Conservation (phyloP, 345 rosid genomes). For the Brassica cretica region DNA sequence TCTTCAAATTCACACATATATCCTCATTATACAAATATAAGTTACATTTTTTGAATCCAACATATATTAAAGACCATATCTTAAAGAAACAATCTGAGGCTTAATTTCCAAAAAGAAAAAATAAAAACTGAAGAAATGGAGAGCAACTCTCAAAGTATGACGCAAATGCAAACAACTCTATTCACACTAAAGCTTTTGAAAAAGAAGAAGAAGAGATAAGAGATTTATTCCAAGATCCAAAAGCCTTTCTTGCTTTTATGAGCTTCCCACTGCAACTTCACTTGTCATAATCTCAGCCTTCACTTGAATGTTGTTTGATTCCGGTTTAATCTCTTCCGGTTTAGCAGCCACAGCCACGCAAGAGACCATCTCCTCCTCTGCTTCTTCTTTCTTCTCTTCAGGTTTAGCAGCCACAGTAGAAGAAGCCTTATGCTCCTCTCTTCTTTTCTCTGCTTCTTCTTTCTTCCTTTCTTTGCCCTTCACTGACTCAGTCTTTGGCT, state of each 20-base stretch:
- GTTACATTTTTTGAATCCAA: conserved; percentile 3
- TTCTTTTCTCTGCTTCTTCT: conserved; percentile 26
- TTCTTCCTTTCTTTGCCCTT: conserved; percentile 32
- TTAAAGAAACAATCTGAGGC: conserved; percentile 30
- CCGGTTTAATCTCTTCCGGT: conserved; percentile 33
- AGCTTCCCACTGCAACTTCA: conserved; percentile 69
- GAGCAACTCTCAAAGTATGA: conserved; percentile 26
- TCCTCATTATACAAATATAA: neutral
- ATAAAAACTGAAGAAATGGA: conserved; percentile 18
- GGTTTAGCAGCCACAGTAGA: conserved; percentile 18
- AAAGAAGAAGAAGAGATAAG: conserved; percentile 5
- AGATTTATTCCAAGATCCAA: conserved; percentile 12
- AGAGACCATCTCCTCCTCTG: conserved; percentile 36
- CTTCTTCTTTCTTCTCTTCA: conserved; percentile 37
- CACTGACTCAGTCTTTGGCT: conserved; percentile 42
- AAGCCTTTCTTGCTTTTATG: conserved; percentile 26
- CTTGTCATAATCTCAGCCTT: conserved; percentile 56
- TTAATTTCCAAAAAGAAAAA: conserved; percentile 9
- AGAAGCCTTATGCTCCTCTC: conserved; percentile 41
- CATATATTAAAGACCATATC: conserved; percentile 18
- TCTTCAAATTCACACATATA: conserved; percentile 27
- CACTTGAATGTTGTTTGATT: conserved; percentile 42
- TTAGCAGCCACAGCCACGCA: conserved; percentile 20
- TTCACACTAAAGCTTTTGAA: conserved; percentile 24
- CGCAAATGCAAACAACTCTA: conserved; percentile 18